A percentile compares a stretch with the other conserved stretches of the same genome.
These are phyloP conservation scores for Fraxinus dipetala DNA, from an alignment of 305 asterid species.

Conservation along the genomic window DNA sequence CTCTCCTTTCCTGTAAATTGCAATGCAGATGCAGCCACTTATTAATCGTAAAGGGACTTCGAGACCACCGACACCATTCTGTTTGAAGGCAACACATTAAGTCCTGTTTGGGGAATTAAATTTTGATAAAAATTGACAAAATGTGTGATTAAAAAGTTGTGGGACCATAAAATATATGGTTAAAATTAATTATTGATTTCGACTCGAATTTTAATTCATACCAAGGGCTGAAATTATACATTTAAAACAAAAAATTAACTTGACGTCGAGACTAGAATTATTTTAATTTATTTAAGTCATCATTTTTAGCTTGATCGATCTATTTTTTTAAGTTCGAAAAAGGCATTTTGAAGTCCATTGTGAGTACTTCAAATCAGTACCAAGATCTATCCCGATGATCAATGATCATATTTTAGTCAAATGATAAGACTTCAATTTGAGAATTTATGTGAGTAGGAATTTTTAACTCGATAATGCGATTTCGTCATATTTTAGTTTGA, in stretches of 20 bases:
- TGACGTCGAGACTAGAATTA: not conserved
- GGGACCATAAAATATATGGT: too few relatives aligned
- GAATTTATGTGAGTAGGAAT: not conserved
- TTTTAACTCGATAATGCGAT: not conserved
- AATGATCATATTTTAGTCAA: not conserved
- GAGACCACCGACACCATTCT: not conserved
- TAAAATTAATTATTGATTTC: too few relatives aligned
- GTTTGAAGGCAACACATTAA: not conserved
- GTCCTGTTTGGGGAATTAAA: not conserved
- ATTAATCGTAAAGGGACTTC: not conserved
- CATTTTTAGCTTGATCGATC: not conserved
- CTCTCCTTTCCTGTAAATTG: not conserved
- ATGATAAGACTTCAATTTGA: not conserved
- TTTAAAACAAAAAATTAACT: not conserved
- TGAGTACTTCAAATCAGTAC: not conserved
- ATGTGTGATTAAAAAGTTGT: not conserved
- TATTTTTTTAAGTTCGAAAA: too few relatives aligned
- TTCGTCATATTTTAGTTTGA: not conserved
- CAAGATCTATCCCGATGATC: not conserved
- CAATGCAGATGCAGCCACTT: not conserved
- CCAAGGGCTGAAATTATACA: too few relatives aligned
- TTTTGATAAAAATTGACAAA: too few relatives aligned
- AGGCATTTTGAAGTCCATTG: not conserved
- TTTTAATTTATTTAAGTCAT: not conserved
- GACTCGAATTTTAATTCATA: too few relatives aligned